phyloP scores from a whole-genome alignment of 306 rosid genomes.

The Trifolium subterraneum region DNA sequence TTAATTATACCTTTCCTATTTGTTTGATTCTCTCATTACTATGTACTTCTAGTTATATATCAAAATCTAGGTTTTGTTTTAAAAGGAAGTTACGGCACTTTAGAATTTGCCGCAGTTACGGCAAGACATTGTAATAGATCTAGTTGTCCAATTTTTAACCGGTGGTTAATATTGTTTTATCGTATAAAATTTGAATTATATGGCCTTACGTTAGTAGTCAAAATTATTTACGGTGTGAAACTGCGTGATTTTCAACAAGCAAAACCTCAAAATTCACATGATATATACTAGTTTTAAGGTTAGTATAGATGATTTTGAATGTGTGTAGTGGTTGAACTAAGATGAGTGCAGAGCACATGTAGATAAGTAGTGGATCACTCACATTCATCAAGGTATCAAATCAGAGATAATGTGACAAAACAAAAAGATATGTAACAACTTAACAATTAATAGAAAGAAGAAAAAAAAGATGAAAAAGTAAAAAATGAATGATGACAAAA shows the following conservation, averaged over 20 bases:
- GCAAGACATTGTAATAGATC: no score
- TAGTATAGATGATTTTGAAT: conserved; percentile 36
- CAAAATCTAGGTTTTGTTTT: neutral
- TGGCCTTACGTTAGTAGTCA: no score
- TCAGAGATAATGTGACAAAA: conserved; percentile 30
- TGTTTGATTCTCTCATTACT: neutral
- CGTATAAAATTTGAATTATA: no score
- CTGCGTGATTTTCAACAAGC: no score
- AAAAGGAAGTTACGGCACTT: no score
- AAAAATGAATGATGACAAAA: conserved; percentile 65
- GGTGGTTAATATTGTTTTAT: no score
- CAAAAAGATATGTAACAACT: conserved; percentile 36
- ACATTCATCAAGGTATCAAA: conserved; percentile 30
- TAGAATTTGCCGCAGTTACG: no score
- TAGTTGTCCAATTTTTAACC: no score
- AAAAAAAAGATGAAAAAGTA: conserved; percentile 12
- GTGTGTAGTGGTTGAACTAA: conserved; percentile 33
- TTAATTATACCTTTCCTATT: neutral
- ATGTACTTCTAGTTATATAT: neutral
- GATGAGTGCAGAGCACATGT: conserved; percentile 57
- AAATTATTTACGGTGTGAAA: no score
- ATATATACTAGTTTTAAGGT: no score
- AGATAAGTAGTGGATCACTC: conserved; percentile 31
- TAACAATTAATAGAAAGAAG: conserved; percentile 37
- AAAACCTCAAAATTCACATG: no score